Evolutionary conservation across 306 rosid genomes (phyloP), one percentile per base, ranked within the genome.

Genomic region (Argentina anserina): DNA sequence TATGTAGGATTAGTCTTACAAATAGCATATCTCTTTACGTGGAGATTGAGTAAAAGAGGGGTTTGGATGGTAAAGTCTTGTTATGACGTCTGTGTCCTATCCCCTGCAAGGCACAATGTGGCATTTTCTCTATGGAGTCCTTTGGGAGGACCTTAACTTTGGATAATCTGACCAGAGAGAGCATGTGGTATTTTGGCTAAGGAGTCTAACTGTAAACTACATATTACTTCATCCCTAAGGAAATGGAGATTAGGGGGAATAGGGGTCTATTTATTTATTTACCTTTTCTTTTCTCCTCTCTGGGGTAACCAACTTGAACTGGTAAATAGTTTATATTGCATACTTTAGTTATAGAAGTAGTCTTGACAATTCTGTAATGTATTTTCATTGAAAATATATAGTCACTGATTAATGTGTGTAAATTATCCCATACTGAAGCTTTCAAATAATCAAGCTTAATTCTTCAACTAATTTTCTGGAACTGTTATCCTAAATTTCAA

Each of bases 111-210:
- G 23, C 62, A 1, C 64, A 29, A 5, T 70, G 50, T 53, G 46
- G 13, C 29, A 6, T 9, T 29, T 67, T 34, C 34, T 69, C 3
- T 50, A 2, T 45, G 70, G 52, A 65, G n/a, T 31, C 40, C 12
- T 18, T 50, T 50, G 33, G 47, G 33, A 49, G 21, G 73, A 69
- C 56, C 73, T 11, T 49, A 49, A 15, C 70, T 65, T 21, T 15
- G 65, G 21, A 40, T 25, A 21, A 21, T 64, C 14, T 5, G 18
- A 36, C 68, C 45, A 67, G 41, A 17, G 34, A 25, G 7, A 26
- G 7, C 56, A 46, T 9, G 10, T 69, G n/a, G 73, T 69, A 5
- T 29, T 45, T 34, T 21, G 21, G 18, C 34, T 23, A 14, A 41
- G 70, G 70, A 14, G 70, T 25, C 49, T 25, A 31, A 2, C 23